These are phyloP conservation scores for Claviceps citrina DNA, from an alignment of 2,329 filamentous ascomycete genomes.

Conservation along the genomic window DNA sequence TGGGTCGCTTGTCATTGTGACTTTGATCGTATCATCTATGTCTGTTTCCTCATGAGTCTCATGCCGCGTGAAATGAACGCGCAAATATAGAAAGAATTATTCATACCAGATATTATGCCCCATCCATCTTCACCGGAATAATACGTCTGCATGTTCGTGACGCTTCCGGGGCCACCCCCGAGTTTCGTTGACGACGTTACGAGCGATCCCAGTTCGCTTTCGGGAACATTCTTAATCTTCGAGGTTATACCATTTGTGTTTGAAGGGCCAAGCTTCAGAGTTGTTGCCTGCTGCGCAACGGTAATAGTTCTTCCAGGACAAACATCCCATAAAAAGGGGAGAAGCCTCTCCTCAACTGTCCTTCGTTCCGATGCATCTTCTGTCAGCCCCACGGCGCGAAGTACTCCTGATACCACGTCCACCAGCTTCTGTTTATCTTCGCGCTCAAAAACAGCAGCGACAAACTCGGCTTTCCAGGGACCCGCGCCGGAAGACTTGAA, in stretches of 20 bases:
- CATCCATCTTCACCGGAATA: conserved; percentile 68
- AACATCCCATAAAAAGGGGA: conserved; percentile 66
- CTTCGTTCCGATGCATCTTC: conserved; percentile 41
- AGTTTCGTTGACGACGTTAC: conserved; percentile 35
- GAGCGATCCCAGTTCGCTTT: conserved; percentile 27
- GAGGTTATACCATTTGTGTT: conserved; percentile 57
- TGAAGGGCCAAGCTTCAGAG: conserved; percentile 50
- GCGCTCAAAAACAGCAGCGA: conserved; percentile 66
- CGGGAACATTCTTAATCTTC: conserved; percentile 40
- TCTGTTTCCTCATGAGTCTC: conserved; percentile 32
- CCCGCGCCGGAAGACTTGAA: conserved; percentile 38
- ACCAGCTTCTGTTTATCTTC: conserved; percentile 52
- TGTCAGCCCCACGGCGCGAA: conserved; percentile 50
- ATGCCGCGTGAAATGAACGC: neutral
- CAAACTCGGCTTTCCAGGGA: conserved; percentile 67
- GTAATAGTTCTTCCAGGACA: conserved; percentile 53
- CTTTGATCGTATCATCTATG: conserved; percentile 90
- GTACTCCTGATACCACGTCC: conserved; percentile 54
- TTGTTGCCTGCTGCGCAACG: conserved; percentile 37
- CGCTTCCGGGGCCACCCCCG: conserved; percentile 35
- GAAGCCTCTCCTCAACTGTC: conserved; percentile 51
- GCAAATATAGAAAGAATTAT: neutral
- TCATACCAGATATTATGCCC: conserved; percentile 59
- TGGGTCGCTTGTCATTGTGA: conserved; percentile 67
- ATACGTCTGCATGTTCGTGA: conserved; percentile 51